Conservation (phyloP, 164 flowering plant species). For the Piper longum region DNA sequence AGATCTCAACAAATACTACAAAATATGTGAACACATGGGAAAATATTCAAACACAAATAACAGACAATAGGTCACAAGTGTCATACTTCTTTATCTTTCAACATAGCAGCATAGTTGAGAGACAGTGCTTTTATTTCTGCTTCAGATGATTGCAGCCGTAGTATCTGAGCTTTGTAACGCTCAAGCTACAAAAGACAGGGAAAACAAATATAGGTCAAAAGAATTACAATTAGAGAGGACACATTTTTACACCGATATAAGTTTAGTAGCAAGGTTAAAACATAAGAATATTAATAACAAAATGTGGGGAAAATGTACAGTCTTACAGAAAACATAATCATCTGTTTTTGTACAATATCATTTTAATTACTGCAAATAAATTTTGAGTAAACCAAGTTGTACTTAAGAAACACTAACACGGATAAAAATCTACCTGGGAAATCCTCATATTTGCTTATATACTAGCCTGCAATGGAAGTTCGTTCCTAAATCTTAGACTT, state of each 20-base stretch:
- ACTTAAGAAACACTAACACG: too few species aligned
- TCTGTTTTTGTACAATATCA: neutral
- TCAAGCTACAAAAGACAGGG: constrained; percentile 41
- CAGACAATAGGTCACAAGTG: neutral
- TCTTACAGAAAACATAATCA: neutral
- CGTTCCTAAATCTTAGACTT: too few species aligned
- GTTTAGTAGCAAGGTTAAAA: neutral
- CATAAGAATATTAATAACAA: neutral
- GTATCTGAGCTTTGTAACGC: constrained; percentile 61
- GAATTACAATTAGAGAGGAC: neutral
- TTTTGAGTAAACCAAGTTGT: neutral
- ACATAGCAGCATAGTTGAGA: constrained; percentile 82
- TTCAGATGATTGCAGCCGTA: constrained; percentile 82
- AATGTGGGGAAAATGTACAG: neutral
- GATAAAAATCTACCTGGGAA: too few species aligned
- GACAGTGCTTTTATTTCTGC: constrained; percentile 83
- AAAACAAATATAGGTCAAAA: neutral
- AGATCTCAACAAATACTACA: too few species aligned
- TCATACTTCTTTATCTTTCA: constrained; percentile 86
- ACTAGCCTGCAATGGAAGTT: too few species aligned
- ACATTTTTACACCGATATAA: neutral
- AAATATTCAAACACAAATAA: neutral
- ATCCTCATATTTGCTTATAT: too few species aligned
- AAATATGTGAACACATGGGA: too few species aligned
- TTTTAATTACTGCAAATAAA: neutral